phyloP scores from a whole-genome alignment of 441 rosid species.

The Isatis lusitanica region DNA sequence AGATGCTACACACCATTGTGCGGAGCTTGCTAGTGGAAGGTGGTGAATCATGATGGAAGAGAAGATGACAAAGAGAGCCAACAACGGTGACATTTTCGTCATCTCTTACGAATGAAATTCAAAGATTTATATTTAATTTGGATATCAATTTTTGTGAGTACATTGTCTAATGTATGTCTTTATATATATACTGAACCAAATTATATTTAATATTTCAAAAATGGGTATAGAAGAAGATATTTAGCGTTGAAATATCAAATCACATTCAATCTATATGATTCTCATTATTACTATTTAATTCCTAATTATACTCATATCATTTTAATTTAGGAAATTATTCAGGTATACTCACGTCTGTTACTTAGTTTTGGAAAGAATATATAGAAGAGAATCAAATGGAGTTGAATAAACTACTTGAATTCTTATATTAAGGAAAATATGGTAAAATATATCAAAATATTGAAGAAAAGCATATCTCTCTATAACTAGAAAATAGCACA shows the following conservation, averaged over 20 bases:
- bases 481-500: neutral
- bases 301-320: neutral
- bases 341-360: neutral
- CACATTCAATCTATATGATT: neutral
- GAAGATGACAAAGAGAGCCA: neutral
- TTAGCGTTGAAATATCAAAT: neutral
- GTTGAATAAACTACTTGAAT: neutral
- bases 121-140: neutral
- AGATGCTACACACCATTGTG: constrained; percentile 15
- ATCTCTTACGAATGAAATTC: neutral
- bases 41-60: constrained; percentile 12
- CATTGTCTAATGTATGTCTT: neutral
- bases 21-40: neutral
- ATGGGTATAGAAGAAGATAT: neutral
- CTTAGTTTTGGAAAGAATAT: neutral
- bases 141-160: neutral
- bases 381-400: neutral
- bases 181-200: neutral
- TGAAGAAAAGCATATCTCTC: neutral
- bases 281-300: neutral
- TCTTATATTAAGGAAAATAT: neutral
- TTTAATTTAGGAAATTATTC: neutral
- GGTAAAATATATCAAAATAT: neutral
- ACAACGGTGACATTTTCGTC: neutral
- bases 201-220: neutral